phyloP scores from a whole-genome alignment of 768 basidiomycete species.

The Strobilomyces dryophilus region DNA sequence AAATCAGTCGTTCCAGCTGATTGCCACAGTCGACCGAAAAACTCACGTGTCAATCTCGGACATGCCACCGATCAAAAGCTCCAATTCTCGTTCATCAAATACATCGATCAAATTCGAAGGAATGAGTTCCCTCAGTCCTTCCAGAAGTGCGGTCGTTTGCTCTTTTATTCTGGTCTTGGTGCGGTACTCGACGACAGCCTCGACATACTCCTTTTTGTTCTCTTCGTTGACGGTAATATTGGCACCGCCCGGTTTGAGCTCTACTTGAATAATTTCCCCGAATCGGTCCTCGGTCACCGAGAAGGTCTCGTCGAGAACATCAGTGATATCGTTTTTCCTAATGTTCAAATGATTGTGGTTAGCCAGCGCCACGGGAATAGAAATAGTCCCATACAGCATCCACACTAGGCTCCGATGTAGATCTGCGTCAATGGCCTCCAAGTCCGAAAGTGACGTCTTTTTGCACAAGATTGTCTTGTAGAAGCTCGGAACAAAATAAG shows the following conservation, averaged over 20 bases:
- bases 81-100: slow-evolving; percentile 88
- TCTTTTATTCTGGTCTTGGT: slow-evolving; percentile 77
- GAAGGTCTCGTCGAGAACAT: slow-evolving; percentile 70
- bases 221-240: slow-evolving; percentile 62
- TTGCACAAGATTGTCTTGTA: slow-evolving; percentile 76
- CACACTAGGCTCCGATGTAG: slow-evolving; percentile 64
- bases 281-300: slow-evolving; percentile 70
- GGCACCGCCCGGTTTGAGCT: slow-evolving; percentile 60
- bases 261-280: slow-evolving; percentile 64
- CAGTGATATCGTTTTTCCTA: slow-evolving; percentile 75
- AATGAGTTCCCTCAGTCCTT: slow-evolving; percentile 79
- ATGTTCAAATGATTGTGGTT: neutral
- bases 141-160: slow-evolving; percentile 84
- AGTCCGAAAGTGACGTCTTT: slow-evolving; percentile 53
- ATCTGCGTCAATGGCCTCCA: slow-evolving; percentile 68
- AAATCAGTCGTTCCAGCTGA: neutral
- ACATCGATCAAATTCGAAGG: slow-evolving; percentile 82
- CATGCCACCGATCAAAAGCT: slow-evolving; percentile 90
- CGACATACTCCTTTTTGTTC: slow-evolving; percentile 78
- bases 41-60: slow-evolving; percentile 83
- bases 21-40: neutral
- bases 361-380: neutral
- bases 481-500: slow-evolving; percentile 75
- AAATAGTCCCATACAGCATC: slow-evolving; percentile 58
- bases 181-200: slow-evolving; percentile 76